Evolutionary conservation across 129 eudicot species (phyloP), one percentile per base, ranked within the genome.

Genomic region (Lonicera japonica): DNA sequence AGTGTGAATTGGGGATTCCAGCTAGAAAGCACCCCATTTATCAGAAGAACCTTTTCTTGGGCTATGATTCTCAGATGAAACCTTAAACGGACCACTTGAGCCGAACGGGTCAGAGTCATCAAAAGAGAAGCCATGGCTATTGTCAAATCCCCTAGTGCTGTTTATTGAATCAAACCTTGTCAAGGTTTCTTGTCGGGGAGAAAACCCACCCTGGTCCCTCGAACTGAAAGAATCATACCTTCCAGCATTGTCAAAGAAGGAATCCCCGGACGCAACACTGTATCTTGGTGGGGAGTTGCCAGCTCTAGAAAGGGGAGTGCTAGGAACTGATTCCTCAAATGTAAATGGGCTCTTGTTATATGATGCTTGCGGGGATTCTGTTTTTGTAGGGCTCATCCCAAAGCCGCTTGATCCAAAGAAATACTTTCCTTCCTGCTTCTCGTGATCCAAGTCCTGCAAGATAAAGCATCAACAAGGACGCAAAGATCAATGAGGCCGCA

Each of bases 61-160:
- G 1, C 77, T 84, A 72, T 29, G 36, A 29, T 71, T 73, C 1
- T 84, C 90, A 1, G 87, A 72, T 13, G 94, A 82, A 73, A 87
- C 96, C 77, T 91, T 87, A 74, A 91, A 87, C 9, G 95, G 88
- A 21, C 87, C 96, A 47, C 83, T 79, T 5, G 97, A 84, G 19
- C 97, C 96, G 22, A 91, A 91, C 1, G 97, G 95, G 29, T 88
- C 94, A n/a, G 84, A 64, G 58, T 91, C 97, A 24, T 91, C 96
- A 61, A 91, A 91, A 18, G 95, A 83, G 70, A 70, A 86, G 18
- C 77, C 66, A 61, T 73, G 81, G 54, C 95, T 75, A 60, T 79
- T 86, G 25, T 82, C 97, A 65, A 81, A 84, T 34, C 86, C 89
- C 22, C 78, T 54, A 65, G 75, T 73, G 70, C 83, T 73, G 70